Base-by-base conservation (phyloP, 1,284 basidiomycete species). In the Polyporus tsugae region DNA sequence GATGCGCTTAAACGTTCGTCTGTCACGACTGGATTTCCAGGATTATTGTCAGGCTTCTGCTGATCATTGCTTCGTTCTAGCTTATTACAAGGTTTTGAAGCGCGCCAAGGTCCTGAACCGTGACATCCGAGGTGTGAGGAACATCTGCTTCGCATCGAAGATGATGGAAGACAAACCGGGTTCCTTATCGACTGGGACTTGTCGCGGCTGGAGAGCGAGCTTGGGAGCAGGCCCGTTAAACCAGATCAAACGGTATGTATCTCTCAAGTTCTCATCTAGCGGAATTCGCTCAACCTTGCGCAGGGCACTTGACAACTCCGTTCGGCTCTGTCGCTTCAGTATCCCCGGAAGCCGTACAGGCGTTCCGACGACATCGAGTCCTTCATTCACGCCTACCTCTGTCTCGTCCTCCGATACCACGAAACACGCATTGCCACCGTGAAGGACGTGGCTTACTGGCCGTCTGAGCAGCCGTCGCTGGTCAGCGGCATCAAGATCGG, bases 291-390 rank as follows among this genome's bases (percentile, higher is more conserved):
- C 46, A 38, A 7, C 22, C n/a, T 52, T 42, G 17, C 22, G 15
- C 13, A 71, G 72, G 70, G 72, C 0, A 73, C 72, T 2, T 71
- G 72, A 70, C 66, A 64, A 15, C 70, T 66, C 42, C 55, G 57
- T 2, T 73, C 72, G 1, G 70, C 66, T 0, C 17, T 63, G 15
- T 22, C 36, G 6, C 60, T 65, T 3, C 7, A 9, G 6, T 63
- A 49, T 33, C 72, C 69, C 1, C 15, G 42, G 6, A 70, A 66
- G 35, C 65, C 67, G 0, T 62, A 68, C 59, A n/a, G 52, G 17
- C 29, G 66, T 3, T 66, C 66, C 17, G 72, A 73, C 59, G 72
- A 73, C 25, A 46, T 71, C 13, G 72, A 71, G 53, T 68, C 70
- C 5, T 69, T 70, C 33, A 36, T 68, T 1, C 70, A 71, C 33